Evolutionary conservation across 1,284 basidiomycete species (phyloP).

Genomic region (Cutaneotrichosporon spelunceum): DNA sequence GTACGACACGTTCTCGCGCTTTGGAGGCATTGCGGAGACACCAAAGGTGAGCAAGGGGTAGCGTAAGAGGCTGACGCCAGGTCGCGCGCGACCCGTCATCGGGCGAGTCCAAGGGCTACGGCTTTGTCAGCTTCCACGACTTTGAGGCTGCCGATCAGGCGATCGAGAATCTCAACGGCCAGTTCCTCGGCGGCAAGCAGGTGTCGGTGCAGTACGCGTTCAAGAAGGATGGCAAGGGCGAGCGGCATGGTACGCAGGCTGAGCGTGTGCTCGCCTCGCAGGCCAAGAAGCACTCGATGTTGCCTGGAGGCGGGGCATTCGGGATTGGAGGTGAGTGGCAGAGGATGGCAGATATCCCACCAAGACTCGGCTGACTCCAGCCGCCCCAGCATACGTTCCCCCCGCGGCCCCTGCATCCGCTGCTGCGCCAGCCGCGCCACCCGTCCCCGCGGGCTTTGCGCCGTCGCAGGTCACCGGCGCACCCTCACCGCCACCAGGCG

Average conservation of each 20-base stretch:
- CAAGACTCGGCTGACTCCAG: slow-evolving; percentile 22
- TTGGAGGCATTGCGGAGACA: slow-evolving; percentile 88
- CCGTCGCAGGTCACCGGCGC: slow-evolving; percentile 21
- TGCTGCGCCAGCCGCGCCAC: slow-evolving; percentile 7
- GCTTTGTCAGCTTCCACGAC: slow-evolving; percentile 93
- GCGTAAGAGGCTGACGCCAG: slow-evolving; percentile 52
- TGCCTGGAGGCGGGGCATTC: slow-evolving; percentile 48
- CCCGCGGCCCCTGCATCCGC: slow-evolving; percentile 48
- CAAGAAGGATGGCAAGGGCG: slow-evolving; percentile 98
- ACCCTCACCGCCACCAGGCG: slow-evolving; percentile 21
- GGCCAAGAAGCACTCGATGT: slow-evolving; percentile 59
- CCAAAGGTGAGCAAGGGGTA: slow-evolving; percentile 70
- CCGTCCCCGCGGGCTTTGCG: slow-evolving; percentile 54
- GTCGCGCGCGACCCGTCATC: slow-evolving; percentile 82
- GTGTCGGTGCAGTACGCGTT: slow-evolving; percentile 96
- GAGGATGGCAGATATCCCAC: slow-evolving; percentile 26
- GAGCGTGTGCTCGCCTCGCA: slow-evolving; percentile 92
- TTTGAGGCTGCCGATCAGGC: slow-evolving; percentile 97
- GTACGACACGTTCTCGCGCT: slow-evolving; percentile 92
- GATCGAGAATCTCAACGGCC: slow-evolving; percentile 92
- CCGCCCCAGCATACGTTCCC: slow-evolving; percentile 28
- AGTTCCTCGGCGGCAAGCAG: slow-evolving; percentile 97
- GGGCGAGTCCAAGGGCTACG: slow-evolving; percentile 90
- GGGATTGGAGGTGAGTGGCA: slow-evolving; percentile 9
- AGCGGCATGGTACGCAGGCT: slow-evolving; percentile 91